These are phyloP conservation scores for Orbilia javanica DNA, from an alignment of 2,329 filamentous ascomycete species.

Conservation along the genomic window DNA sequence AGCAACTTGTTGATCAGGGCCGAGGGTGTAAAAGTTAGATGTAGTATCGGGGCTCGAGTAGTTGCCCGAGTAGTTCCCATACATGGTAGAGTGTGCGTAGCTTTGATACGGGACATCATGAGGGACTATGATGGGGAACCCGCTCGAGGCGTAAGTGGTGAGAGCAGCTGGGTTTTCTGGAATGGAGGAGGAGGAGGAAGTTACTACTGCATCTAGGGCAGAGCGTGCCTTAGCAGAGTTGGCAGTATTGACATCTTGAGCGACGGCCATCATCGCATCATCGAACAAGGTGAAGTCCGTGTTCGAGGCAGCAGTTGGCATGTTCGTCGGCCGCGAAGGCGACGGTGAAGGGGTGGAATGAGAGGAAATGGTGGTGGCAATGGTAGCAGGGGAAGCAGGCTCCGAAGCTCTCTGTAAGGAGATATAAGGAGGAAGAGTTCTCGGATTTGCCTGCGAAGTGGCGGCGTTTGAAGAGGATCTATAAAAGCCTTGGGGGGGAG, in stretches of 20 bases:
- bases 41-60: conserved; percentile 28
- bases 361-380: conserved; percentile 61
- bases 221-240: conserved; percentile 24
- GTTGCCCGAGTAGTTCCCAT: conserved; percentile 42
- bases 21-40: conserved; percentile 43
- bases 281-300: conserved; percentile 61
- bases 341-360: conserved; percentile 62
- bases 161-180: conserved; percentile 43
- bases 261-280: conserved; percentile 56
- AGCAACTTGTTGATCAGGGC: conserved; percentile 38
- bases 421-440: conserved; percentile 59
- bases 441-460: conserved; percentile 48
- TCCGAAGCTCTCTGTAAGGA: conserved; percentile 61
- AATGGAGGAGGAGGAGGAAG: conserved; percentile 25
- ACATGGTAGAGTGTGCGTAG: conserved; percentile 51
- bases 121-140: conserved; percentile 50
- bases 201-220: conserved; percentile 9
- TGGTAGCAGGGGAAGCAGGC: conserved; percentile 60
- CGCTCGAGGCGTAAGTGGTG: conserved; percentile 39
- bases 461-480: conserved; percentile 22
- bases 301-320: conserved; percentile 59
- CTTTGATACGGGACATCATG: conserved; percentile 52
- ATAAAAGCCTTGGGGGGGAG: conserved; percentile 34
- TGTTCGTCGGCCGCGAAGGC: conserved; percentile 60
- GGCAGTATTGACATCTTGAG: conserved; percentile 22